Evolutionary conservation across 2,329 filamentous ascomycete species (phyloP).

Genomic region (Coleophoma eucalyptorum): DNA sequence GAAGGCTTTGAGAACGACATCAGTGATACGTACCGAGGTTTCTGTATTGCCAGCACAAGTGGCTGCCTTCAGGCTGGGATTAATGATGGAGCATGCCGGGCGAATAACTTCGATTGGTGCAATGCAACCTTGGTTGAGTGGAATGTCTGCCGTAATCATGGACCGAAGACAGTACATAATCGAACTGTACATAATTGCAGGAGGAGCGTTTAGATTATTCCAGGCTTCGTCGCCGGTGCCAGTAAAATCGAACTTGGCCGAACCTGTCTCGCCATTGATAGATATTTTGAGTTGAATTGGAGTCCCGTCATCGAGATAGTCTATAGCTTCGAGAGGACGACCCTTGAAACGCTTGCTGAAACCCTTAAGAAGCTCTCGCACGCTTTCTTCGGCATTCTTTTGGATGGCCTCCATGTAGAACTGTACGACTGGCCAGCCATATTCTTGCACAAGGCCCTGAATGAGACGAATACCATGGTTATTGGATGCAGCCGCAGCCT

Average conservation of each 20-base stretch:
- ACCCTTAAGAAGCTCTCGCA: neutral
- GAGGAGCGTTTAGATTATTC: constrained; percentile 70
- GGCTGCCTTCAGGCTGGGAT: constrained; percentile 67
- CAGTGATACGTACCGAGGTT: constrained; percentile 72
- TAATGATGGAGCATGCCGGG: constrained; percentile 65
- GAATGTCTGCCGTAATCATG: constrained; percentile 76
- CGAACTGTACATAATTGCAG: constrained; percentile 74
- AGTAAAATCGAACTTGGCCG: constrained; percentile 70
- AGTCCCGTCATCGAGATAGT: constrained; percentile 55
- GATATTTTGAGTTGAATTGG: neutral
- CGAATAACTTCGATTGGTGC: constrained; percentile 68
- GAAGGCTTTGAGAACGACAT: constrained; percentile 76
- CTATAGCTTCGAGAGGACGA: constrained; percentile 58
- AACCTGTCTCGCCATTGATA: constrained; percentile 67
- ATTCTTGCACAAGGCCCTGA: constrained; percentile 66
- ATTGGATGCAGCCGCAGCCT: constrained; percentile 79
- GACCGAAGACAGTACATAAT: constrained; percentile 81
- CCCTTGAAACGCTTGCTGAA: constrained; percentile 62
- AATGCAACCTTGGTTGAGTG: constrained; percentile 78
- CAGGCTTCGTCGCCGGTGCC: constrained; percentile 75
- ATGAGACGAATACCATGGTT: constrained; percentile 79
- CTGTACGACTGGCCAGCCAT: constrained; percentile 68
- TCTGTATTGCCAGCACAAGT: constrained; percentile 79
- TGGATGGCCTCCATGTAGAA: constrained; percentile 73
- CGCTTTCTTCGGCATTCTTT: neutral